Evolutionary conservation across 805 yeast species (phyloP).

Genomic region (Pichia rugopelliculosa): DNA sequence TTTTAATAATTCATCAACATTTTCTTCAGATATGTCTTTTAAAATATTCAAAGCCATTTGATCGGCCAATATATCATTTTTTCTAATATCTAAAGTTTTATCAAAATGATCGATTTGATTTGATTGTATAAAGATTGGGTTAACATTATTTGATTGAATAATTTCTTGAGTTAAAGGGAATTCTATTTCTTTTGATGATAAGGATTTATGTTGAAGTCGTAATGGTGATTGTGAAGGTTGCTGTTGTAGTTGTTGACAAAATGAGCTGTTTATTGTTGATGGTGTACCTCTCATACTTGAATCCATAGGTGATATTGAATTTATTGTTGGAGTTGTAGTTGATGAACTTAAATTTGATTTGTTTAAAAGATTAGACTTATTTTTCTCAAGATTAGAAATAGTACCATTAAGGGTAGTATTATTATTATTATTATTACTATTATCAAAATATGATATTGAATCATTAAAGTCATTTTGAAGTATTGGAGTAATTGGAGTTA

Average conservation of each 20-base stretch:
- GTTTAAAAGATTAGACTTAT: background rate
- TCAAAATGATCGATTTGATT: constrained; percentile 30
- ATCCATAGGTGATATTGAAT: background rate
- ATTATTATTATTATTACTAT: background rate
- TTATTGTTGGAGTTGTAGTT: background rate
- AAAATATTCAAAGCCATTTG: constrained; percentile 30
- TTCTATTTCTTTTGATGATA: background rate
- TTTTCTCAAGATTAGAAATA: background rate
- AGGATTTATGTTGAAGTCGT: background rate
- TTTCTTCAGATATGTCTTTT: constrained; percentile 25
- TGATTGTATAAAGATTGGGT: constrained; percentile 24
- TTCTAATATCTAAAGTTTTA: constrained; percentile 17
- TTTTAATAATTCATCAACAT: constrained; percentile 24
- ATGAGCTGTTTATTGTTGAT: background rate
- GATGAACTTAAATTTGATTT: background rate
- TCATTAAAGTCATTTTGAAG: background rate
- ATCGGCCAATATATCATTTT: constrained; percentile 27
- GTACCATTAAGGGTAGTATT: background rate
- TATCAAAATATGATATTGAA: background rate
- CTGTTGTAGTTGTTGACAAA: background rate
- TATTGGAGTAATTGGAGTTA: constrained; percentile 11
- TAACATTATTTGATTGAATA: constrained; percentile 10
- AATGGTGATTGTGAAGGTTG: background rate
- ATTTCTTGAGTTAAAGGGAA: background rate
- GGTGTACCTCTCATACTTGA: background rate